A percentile compares a stretch with the other conserved stretches of the same genome.
phyloP scores from a whole-genome alignment of 2,329 filamentous ascomycete genomes.

The Graphium sp. region DNA sequence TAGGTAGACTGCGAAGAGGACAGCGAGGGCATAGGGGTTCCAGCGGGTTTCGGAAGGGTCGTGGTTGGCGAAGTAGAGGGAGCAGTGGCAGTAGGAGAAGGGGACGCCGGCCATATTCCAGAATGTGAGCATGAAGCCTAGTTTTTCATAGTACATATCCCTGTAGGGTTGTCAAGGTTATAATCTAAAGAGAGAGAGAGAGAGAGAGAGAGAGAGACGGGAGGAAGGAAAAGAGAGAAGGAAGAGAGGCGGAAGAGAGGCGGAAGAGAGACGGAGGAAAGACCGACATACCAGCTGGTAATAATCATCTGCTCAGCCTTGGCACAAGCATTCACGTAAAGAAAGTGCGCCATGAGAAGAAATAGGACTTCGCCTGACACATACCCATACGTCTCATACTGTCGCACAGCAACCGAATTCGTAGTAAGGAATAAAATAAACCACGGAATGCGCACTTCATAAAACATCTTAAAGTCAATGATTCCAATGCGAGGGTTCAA shows the following conservation, averaged over 20 bases:
- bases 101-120: slow-evolving; percentile 91
- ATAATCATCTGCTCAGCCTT: slow-evolving; percentile 88
- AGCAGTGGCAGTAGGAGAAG: slow-evolving; percentile 85
- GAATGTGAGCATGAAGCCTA: slow-evolving; percentile 95
- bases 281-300: slow-evolving; percentile 45
- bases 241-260: background rate
- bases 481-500: slow-evolving; percentile 76
- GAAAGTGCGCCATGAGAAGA: slow-evolving; percentile 74
- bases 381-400: slow-evolving; percentile 74
- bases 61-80: slow-evolving; percentile 75
- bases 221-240: too few species aligned
- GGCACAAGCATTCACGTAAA: slow-evolving; percentile 82
- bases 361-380: slow-evolving; percentile 71
- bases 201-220: too few species aligned
- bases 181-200: too few species aligned
- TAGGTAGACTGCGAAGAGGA: slow-evolving; percentile 55
- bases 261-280: background rate
- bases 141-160: slow-evolving; percentile 97
- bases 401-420: slow-evolving; percentile 58
- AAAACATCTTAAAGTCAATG: slow-evolving; percentile 93
- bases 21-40: slow-evolving; percentile 49
- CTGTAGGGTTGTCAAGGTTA: too few species aligned
- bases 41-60: slow-evolving; percentile 60
- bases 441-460: slow-evolving; percentile 84
- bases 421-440: slow-evolving; percentile 72